Evolutionary conservation across 805 yeast genomes (phyloP).

Genomic region (Peterozyma xylosa): DNA sequence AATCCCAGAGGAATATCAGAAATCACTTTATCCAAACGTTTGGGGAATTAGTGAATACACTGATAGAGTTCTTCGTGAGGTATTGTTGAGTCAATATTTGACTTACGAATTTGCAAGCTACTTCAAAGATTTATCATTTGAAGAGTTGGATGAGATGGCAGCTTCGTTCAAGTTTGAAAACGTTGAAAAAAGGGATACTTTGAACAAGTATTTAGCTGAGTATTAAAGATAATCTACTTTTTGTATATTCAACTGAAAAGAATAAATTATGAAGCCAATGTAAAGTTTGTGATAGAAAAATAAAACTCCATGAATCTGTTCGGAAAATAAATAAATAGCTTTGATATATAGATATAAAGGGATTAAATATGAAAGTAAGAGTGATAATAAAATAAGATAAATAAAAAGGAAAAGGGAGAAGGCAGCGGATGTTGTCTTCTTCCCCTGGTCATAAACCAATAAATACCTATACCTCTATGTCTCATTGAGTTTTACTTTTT

Average conservation of each 20-base stretch:
- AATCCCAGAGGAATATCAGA: conserved; percentile 32
- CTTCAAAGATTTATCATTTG: conserved; percentile 31
- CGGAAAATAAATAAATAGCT: no score
- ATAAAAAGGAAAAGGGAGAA: not conserved
- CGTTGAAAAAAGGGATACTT: conserved; percentile 29
- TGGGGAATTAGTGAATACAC: conserved; percentile 32
- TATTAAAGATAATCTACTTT: not conserved
- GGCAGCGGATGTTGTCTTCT: no score
- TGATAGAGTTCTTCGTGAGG: conserved; percentile 32
- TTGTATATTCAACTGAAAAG: no score
- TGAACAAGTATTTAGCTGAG: conserved; percentile 20
- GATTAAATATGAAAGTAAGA: not conserved
- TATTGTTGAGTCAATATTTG: conserved; percentile 33
- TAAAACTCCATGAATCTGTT: no score
- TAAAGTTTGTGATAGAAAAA: no score
- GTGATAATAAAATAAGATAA: not conserved
- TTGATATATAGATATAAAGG: no score
- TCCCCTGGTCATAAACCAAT: no score
- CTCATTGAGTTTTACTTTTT: not conserved
- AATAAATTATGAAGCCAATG: no score
- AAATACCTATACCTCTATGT: not conserved
- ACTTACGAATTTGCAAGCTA: conserved; percentile 39
- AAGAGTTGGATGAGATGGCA: conserved; percentile 43
- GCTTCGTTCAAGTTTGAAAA: conserved; percentile 44
- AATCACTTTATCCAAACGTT: conserved; percentile 30